Conservation (phyloP, 441 rosid genomes). For the Theobroma grandiflorum region DNA sequence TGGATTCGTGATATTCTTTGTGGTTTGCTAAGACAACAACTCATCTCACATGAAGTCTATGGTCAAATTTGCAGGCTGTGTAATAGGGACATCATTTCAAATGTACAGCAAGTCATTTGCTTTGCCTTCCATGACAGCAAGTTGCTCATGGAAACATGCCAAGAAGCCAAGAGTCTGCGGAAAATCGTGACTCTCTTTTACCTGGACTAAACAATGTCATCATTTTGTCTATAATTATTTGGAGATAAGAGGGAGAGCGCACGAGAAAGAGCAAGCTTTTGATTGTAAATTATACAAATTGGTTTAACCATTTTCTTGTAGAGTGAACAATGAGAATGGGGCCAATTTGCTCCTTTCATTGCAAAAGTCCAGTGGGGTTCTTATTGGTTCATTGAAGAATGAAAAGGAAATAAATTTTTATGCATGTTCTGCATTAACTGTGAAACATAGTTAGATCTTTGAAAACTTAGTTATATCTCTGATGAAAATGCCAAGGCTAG, state of each 20-base stretch:
- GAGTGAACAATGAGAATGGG: slow-evolving; percentile 25
- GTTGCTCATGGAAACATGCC: slow-evolving; percentile 95
- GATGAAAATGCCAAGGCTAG: neutral
- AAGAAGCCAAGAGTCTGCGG: slow-evolving; percentile 90
- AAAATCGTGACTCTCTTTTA: slow-evolving; percentile 93
- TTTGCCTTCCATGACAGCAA: slow-evolving; percentile 96
- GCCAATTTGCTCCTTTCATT: slow-evolving; percentile 37
- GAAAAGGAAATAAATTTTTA: neutral
- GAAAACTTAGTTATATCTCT: neutral
- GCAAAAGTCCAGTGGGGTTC: slow-evolving; percentile 1
- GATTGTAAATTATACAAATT: slow-evolving; percentile 33
- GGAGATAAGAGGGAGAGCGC: slow-evolving; percentile 3
- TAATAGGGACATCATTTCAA: slow-evolving; percentile 92
- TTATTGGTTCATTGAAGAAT: slow-evolving; percentile 18
- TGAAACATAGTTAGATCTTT: too few relatives aligned
- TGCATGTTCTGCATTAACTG: neutral
- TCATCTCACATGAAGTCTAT: neutral
- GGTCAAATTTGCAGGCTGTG: slow-evolving; percentile 73
- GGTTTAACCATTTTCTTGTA: slow-evolving; percentile 11
- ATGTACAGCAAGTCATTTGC: slow-evolving; percentile 96
- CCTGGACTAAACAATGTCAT: slow-evolving; percentile 61
- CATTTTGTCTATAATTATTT: slow-evolving; percentile 29
- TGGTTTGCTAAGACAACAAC: neutral
- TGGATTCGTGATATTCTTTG: neutral
- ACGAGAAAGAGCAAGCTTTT: slow-evolving; percentile 16